Base-by-base conservation (phyloP, 2,329 filamentous ascomycete species). In the Ophiostoma piceae region DNA sequence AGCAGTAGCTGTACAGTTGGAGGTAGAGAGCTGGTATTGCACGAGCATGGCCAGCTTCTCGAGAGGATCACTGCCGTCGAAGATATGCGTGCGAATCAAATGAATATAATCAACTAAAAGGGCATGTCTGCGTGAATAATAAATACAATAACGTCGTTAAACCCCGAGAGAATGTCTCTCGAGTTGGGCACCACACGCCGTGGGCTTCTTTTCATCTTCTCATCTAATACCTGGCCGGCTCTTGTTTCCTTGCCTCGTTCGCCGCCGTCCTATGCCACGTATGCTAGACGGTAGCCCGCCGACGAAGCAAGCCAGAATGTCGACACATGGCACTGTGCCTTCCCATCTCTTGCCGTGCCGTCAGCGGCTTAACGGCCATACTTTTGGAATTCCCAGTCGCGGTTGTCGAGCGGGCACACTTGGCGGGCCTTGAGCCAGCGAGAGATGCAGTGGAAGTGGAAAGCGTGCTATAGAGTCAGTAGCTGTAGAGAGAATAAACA, bases 341-440 rank as follows among this genome's bases (percentile, higher is more conserved):
- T 16, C 43, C 29, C 29, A 35, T 64, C 16, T n/a, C 29, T 5
- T 39, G n/a, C 16, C 32, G 5, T 22, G 0, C 8, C 11, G 60
- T 26, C 32, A 4, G 22, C 47, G 19, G 39, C 12, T 51, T 80
- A 89, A 75, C 87, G 86, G 74, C 95, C 95, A 79, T 99, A 99
- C 81, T 98, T 99, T 82, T 99, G 95, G 84, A 98, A 99, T 79
- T 99, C 95, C 95, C 95, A 99, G 80, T 99, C 95, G 76, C 94
- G 86, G 82, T 99, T 99, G 82, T 99, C 95, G 64, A 99, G 84
- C 19, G 95, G 95, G 78, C 95, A 99, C 67, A 99, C 95, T 79
- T 98, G 95, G 78, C 95, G 90, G n/a, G 95, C 97, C 85, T 99
- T 99, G 71, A 99, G 84, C 95, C 95, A 99, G 81, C 95, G 88